These are phyloP conservation scores for Cercophora newfieldiana DNA, from an alignment of 495 filamentous ascomycete species.

Conservation along the genomic window DNA sequence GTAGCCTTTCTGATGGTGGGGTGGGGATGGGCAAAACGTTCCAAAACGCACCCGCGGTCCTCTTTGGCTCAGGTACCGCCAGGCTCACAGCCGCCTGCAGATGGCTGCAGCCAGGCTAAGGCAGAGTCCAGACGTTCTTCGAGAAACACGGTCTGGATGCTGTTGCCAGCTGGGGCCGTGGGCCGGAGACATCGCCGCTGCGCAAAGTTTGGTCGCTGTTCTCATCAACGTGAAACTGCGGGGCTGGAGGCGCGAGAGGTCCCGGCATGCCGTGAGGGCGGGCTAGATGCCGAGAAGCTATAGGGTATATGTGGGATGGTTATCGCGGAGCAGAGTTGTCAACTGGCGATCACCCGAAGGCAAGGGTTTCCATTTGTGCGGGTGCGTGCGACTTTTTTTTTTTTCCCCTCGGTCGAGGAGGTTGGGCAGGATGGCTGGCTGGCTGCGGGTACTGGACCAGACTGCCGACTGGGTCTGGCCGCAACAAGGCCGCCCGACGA, in stretches of 20 bases:
- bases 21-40: slow-evolving; percentile 12
- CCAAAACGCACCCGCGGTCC: neutral
- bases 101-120: slow-evolving; percentile 22
- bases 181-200: neutral
- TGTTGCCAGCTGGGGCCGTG: slow-evolving; percentile 9
- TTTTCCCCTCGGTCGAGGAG: slow-evolving; percentile 1
- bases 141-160: neutral
- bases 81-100: slow-evolving; percentile 17
- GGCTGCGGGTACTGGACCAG: slow-evolving; percentile 12
- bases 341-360: neutral
- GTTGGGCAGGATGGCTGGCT: slow-evolving; percentile 1
- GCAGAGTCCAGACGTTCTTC: slow-evolving; percentile 12
- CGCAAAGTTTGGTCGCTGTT: slow-evolving; percentile 6
- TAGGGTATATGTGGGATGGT: slow-evolving; percentile 13
- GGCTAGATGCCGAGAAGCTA: slow-evolving; percentile 10
- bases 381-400: neutral
- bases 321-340: slow-evolving; percentile 5
- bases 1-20: slow-evolving; percentile 16
- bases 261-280: neutral
- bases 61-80: slow-evolving; percentile 20
- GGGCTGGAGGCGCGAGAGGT: slow-evolving; percentile 11
- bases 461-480: slow-evolving; percentile 1
- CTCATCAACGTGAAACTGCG: slow-evolving; percentile 23
- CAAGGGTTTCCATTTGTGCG: neutral
- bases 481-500: neutral